phyloP scores from a whole-genome alignment of 345 rosid genomes.

The Arabis hirsuta region DNA sequence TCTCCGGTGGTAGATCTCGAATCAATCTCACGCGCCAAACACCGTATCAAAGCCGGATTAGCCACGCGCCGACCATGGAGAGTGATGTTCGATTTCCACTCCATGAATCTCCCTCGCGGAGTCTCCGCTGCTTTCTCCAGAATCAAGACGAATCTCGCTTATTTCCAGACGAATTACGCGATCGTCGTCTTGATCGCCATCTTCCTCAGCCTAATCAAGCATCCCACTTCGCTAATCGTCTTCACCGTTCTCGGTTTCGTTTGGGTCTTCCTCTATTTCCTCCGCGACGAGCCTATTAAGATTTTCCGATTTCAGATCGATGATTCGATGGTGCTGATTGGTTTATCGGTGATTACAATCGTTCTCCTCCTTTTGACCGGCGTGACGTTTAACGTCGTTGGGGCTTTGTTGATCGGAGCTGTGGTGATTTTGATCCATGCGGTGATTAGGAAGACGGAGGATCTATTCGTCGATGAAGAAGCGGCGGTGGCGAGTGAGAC shows the following conservation, averaged over 20 bases:
- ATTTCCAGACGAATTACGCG: constrained; percentile 74
- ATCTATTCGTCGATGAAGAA: constrained; percentile 65
- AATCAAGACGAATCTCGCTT: constrained; percentile 50
- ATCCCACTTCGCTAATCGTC: constrained; percentile 77
- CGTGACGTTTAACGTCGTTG: constrained; percentile 63
- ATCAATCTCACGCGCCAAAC: constrained; percentile 65
- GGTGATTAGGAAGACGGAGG: constrained; percentile 71
- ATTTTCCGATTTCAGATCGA: constrained; percentile 55
- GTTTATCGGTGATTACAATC: constrained; percentile 57
- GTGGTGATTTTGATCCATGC: constrained; percentile 64
- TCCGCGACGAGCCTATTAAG: constrained; percentile 72
- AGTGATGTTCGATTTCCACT: constrained; percentile 57
- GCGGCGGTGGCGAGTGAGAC: constrained; percentile 38
- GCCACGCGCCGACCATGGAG: constrained; percentile 74
- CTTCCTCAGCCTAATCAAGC: constrained; percentile 69
- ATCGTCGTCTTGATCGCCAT: constrained; percentile 56
- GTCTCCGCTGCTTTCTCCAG: constrained; percentile 50
- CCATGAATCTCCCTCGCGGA: constrained; percentile 50
- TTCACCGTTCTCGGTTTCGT: constrained; percentile 60
- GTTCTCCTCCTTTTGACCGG: constrained; percentile 61
- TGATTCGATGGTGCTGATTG: constrained; percentile 56
- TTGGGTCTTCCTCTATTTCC: constrained; percentile 79
- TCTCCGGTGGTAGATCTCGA: constrained; percentile 47
- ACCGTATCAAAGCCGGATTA: constrained; percentile 61
- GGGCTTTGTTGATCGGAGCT: constrained; percentile 58